Conservation (phyloP, 2,329 filamentous ascomycete genomes). For the Pseudogymnoascus sp. region DNA sequence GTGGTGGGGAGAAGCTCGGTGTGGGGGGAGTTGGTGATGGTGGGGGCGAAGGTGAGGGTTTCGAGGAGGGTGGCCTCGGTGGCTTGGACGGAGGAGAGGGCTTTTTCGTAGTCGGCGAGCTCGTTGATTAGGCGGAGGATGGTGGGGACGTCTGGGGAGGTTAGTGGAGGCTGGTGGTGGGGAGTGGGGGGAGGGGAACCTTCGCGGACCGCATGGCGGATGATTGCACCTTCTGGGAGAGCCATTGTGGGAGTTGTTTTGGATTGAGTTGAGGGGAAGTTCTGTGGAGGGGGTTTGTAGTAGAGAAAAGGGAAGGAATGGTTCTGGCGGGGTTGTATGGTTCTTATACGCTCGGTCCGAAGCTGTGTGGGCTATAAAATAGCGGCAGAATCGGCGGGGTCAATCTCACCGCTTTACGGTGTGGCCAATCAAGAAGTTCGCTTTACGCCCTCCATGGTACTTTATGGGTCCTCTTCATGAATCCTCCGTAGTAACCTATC, state of each 20-base stretch:
- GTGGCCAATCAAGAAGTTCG: neutral
- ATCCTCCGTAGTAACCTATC: neutral
- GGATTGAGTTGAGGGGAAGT: neutral
- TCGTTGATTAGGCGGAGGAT: slow-evolving; percentile 79
- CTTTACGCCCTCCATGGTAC: neutral
- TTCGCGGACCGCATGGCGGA: slow-evolving; percentile 54
- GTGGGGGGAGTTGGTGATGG: slow-evolving; percentile 36
- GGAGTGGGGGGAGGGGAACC: slow-evolving; percentile 34
- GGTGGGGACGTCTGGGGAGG: slow-evolving; percentile 62
- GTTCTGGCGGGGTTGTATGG: neutral
- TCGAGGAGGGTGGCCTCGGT: slow-evolving; percentile 64
- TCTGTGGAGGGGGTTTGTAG: neutral
- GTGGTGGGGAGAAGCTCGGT: slow-evolving; percentile 47
- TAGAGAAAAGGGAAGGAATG: neutral
- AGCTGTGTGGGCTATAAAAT: neutral
- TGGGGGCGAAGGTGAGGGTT: slow-evolving; percentile 71
- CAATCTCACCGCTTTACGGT: neutral
- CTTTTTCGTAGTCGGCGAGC: slow-evolving; percentile 82
- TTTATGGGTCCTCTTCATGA: neutral
- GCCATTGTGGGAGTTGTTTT: neutral
- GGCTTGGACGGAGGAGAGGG: slow-evolving; percentile 65
- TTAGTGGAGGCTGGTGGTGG: slow-evolving; percentile 8
- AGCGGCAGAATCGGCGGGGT: slow-evolving; percentile 7
- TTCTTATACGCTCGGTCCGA: neutral
- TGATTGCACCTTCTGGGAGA: slow-evolving; percentile 22